Evolutionary conservation across 345 rosid species (phyloP).

Genomic region (Brassica juncea): DNA sequence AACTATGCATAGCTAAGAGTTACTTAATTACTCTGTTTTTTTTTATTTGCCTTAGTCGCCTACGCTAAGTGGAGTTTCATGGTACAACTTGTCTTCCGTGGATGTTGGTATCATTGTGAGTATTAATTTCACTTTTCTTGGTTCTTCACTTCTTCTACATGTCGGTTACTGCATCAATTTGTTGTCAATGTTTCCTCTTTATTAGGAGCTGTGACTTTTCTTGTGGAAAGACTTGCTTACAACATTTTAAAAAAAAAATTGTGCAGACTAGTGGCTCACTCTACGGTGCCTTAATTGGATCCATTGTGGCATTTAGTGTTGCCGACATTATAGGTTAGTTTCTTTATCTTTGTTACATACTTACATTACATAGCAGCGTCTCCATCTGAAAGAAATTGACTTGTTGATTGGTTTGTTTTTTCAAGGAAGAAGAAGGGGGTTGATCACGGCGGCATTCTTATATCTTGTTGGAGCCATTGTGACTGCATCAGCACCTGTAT

Average conservation of each 20-base stretch:
- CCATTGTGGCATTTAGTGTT: conserved; percentile 76
- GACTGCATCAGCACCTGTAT: conserved; percentile 74
- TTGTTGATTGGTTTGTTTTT: conserved; percentile 33
- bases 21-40: not conserved
- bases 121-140: conserved; percentile 28
- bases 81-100: conserved; percentile 84
- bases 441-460: conserved; percentile 62
- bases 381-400: conserved; percentile 27
- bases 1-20: not conserved
- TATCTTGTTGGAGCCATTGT: conserved; percentile 84
- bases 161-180: not conserved
- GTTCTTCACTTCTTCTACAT: no score
- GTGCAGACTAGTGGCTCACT: conserved; percentile 95
- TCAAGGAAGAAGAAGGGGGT: conserved; percentile 89
- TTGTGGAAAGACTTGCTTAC: conserved; percentile 12
- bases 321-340: conserved; percentile 83
- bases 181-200: not conserved
- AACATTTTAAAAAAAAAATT: not conserved
- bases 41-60: conserved; percentile 57
- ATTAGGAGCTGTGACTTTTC: conserved; percentile 5
- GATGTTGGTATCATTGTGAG: conserved; percentile 93
- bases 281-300: conserved; percentile 94
- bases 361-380: not conserved
- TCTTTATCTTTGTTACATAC: conserved; percentile 7
- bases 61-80: conserved; percentile 71